Evolutionary conservation across 352 stramenopile species (phyloP).

Genomic region (Globisporangium lucens): DNA sequence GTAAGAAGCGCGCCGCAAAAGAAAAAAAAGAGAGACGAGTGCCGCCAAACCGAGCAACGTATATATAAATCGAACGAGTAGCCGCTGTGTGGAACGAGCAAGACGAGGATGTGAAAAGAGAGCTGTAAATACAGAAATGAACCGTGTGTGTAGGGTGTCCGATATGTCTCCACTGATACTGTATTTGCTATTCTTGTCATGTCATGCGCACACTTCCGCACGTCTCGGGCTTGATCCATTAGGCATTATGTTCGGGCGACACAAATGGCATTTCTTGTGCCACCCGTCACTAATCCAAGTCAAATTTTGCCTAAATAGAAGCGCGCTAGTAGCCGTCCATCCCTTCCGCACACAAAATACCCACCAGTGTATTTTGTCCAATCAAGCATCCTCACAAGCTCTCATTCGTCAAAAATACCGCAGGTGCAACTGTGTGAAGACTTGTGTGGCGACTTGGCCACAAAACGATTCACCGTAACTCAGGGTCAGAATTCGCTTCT

Average conservation of each 20-base stretch:
- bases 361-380: background rate
- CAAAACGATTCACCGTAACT: conserved; percentile 19
- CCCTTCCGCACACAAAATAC: too few relatives aligned
- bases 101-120: conserved; percentile 3
- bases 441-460: conserved; percentile 1
- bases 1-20: conserved; percentile 24
- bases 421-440: conserved; percentile 2
- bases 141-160: background rate
- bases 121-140: conserved; percentile 10
- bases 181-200: background rate
- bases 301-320: background rate
- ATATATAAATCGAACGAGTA: conserved; percentile 15
- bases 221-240: too few relatives aligned
- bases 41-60: conserved; percentile 5
- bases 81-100: conserved; percentile 5
- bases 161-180: background rate
- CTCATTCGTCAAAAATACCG: conserved; percentile 2
- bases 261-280: background rate
- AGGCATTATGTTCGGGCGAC: background rate
- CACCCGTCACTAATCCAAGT: background rate
- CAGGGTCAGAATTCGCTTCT: conserved; percentile 11
- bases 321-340: too few relatives aligned
- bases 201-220: background rate
- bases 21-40: background rate
- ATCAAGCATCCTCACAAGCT: background rate